Percentiles rank a stretch among this genome's conserved stretches.
phyloP scores from a whole-genome alignment of 768 basidiomycete genomes.

The Crucibulum laeve region DNA sequence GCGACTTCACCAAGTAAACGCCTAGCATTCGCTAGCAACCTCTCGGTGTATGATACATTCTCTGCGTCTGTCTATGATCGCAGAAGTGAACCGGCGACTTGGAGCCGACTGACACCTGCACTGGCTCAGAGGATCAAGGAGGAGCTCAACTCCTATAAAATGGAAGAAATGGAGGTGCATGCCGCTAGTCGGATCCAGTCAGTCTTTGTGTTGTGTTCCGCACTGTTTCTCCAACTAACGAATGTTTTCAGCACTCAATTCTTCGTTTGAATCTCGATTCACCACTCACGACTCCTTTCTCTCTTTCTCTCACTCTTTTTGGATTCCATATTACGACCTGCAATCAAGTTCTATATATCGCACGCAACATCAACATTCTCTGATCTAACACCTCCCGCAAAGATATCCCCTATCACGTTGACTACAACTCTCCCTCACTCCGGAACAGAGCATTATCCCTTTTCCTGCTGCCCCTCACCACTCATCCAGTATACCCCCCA shows the following conservation, averaged over 20 bases:
- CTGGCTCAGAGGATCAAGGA: conserved; percentile 97
- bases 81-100: conserved; percentile 93
- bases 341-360: conserved; percentile 16
- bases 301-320: conserved; percentile 18
- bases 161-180: conserved; percentile 99
- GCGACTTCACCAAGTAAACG: conserved; percentile 68
- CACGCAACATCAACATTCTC: conserved; percentile 18
- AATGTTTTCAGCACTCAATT: conserved; percentile 66
- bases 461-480: conserved; percentile 3
- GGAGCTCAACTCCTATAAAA: conserved; percentile 97
- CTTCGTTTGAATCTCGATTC: conserved; percentile 59
- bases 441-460: conserved; percentile 13
- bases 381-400: conserved; percentile 19
- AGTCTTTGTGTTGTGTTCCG: conserved; percentile 25
- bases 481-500: conserved; percentile 2
- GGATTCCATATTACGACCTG: conserved; percentile 19
- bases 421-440: conserved; percentile 5
- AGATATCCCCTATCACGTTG: conserved; percentile 8
- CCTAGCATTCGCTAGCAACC: conserved; percentile 84
- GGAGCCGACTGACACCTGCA: conserved; percentile 92
- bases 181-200: conserved; percentile 88
- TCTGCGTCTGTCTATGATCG: conserved; percentile 88
- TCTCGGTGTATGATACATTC: conserved; percentile 98
- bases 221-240: conserved; percentile 4
- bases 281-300: too few species aligned